phyloP scores from a whole-genome alignment of 2,329 filamentous ascomycete species.

The Colletotrichum ledebouriae region DNA sequence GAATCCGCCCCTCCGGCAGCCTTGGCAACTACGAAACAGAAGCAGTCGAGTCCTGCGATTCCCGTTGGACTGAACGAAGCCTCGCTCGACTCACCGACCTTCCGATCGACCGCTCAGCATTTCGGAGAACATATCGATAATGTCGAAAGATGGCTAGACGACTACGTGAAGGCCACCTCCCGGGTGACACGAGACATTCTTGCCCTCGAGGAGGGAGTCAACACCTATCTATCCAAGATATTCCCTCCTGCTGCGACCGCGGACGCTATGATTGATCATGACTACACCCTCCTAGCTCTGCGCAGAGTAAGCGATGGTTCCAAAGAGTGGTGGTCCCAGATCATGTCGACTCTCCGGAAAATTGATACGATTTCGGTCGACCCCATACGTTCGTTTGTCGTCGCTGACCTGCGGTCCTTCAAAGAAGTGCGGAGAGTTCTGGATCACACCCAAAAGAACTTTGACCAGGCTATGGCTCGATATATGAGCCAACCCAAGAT shows the following conservation, averaged over 20 bases:
- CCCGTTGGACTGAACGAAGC: conserved; percentile 95
- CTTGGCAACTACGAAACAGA: conserved; percentile 31
- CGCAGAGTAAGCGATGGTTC: conserved; percentile 87
- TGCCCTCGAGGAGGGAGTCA: conserved; percentile 83
- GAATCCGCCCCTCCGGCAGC: conserved; percentile 36
- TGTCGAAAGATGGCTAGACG: conserved; percentile 91
- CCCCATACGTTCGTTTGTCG: conserved; percentile 83
- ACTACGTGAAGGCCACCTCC: conserved; percentile 66
- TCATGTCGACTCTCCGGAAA: conserved; percentile 80
- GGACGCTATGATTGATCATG: conserved; percentile 91
- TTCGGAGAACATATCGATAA: conserved; percentile 93
- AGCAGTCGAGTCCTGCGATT: conserved; percentile 58
- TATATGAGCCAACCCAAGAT: conserved; percentile 90
- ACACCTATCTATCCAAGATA: conserved; percentile 80
- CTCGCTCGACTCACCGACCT: conserved; percentile 94
- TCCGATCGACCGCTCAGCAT: conserved; percentile 87
- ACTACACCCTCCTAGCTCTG: conserved; percentile 91
- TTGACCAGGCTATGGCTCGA: conserved; percentile 83
- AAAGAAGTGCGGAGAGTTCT: conserved; percentile 84
- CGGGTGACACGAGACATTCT: conserved; percentile 73
- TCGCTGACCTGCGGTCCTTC: conserved; percentile 84
- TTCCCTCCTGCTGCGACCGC: conserved; percentile 80
- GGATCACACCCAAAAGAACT: conserved; percentile 85
- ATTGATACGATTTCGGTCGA: conserved; percentile 84
- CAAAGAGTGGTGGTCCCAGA: conserved; percentile 87